Base-by-base conservation (phyloP, 108 stramenopile species). In the Mediolabrus comicus region DNA sequence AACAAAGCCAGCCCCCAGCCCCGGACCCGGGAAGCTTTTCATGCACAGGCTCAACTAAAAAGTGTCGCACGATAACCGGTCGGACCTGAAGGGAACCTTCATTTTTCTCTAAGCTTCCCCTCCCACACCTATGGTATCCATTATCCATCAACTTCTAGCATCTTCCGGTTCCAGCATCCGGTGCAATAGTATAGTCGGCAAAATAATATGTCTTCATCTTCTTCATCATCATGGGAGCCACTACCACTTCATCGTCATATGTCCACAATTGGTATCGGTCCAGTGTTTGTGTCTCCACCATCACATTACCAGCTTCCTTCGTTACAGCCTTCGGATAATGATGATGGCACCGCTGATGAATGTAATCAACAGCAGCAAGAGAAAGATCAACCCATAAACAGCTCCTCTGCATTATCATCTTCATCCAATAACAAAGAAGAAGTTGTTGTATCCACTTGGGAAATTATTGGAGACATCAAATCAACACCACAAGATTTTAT, bases 201-300 rank as follows among this genome's bases (percentile, higher is more conserved):
- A n/a, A n/a, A 33, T 33, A 7, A 33, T 33, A 33, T 10, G 9
- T 38, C 36, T n/a, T n/a, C n/a, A 11, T 38, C 36, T 13, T 38
- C 36, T 13, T 10, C 3, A 10, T 46, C 43, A 46, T 46, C 43
- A 46, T 46, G 43, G 43, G 19, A 46, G 19, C 43, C 43, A 7
- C 65, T 53, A 33, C 65, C 65, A 13, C 33, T 67, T 3, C 59
- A 73, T 34, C 65, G 71, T n/a, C 76, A 72, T 61, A 78, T 80
- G 36, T 79, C 87, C 28, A 90, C 87, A 9, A 76, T 93, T 58
- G 92, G 92, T 2, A 93, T 93, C 17, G 82, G 83, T 31, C 72
- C 83, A 53, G 89, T 90, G 2, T 87, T 93, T 53, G 28, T 84
- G 17, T 53, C 57, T 16, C 75, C 75, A 10, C 79, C 85, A n/a